phyloP scores from a whole-genome alignment of 495 filamentous ascomycete species.

The Aspergillus nanangensis region DNA sequence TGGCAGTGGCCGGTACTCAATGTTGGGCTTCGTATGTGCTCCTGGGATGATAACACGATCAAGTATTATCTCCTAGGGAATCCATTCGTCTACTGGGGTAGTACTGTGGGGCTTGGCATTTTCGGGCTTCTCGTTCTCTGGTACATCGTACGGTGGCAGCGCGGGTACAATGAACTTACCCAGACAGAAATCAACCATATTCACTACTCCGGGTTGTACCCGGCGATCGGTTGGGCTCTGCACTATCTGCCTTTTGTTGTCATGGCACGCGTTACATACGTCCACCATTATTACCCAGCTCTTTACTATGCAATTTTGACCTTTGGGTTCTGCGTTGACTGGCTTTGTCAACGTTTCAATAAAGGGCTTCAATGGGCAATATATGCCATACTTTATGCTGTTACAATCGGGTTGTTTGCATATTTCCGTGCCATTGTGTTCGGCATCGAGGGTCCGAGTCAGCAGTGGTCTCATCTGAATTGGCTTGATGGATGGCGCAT shows the following conservation, averaged over 20 bases:
- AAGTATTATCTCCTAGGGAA: slow-evolving; percentile 99
- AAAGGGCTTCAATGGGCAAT: slow-evolving; percentile 54
- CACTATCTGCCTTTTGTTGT: slow-evolving; percentile 94
- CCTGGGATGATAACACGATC: slow-evolving; percentile 91
- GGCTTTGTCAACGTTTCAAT: slow-evolving; percentile 61
- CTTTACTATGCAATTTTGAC: slow-evolving; percentile 93
- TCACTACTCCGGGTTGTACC: slow-evolving; percentile 90
- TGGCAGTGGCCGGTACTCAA: slow-evolving; percentile 98
- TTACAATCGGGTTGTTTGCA: slow-evolving; percentile 74
- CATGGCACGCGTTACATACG: slow-evolving; percentile 98
- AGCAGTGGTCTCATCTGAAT: slow-evolving; percentile 86
- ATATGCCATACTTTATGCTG: slow-evolving; percentile 67
- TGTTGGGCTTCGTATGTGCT: slow-evolving; percentile 95
- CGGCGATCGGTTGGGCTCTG: slow-evolving; percentile 87
- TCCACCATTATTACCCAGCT: slow-evolving; percentile 99
- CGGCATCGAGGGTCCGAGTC: slow-evolving; percentile 83
- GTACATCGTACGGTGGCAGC: slow-evolving; percentile 94
- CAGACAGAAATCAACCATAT: slow-evolving; percentile 81
- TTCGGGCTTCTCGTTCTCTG: slow-evolving; percentile 69
- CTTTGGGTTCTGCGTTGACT: slow-evolving; percentile 86
- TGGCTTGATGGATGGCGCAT: slow-evolving; percentile 69
- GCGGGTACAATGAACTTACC: slow-evolving; percentile 82
- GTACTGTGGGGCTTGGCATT: slow-evolving; percentile 68
- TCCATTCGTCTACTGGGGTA: slow-evolving; percentile 93
- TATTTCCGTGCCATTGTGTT: slow-evolving; percentile 94